Base-by-base conservation (phyloP, 2,329 filamentous ascomycete genomes). In the Ceratocystis cacaofunesta region DNA sequence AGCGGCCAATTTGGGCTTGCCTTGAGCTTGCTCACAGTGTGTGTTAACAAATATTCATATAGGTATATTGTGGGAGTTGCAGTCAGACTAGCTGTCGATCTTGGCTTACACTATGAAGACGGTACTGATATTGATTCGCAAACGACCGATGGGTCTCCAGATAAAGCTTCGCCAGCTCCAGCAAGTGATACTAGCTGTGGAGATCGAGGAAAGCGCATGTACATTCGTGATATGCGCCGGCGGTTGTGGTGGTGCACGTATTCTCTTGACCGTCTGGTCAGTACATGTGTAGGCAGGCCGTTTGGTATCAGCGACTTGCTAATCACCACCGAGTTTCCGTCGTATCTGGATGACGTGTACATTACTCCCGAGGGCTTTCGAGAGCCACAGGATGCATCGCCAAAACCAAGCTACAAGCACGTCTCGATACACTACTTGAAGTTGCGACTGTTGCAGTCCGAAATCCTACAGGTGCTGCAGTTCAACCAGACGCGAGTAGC, bases 221-320 rank as follows among this genome's bases (percentile, higher is more conserved):
- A 90, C 82, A 81, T 90, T 48, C 85, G 92, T 64, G 94, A 97
- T 73, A 81, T 96, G 68, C 85, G 91, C 63, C 82, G 92, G 66
- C 83, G 92, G 41, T 79, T 97, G 15, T 97, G 92, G 91, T 97
- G 94, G 92, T 96, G 91, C 76, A 92, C 92, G 1, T 97, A 97
- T 75, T 92, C 90, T 4, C 85, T 97, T 65, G 92, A 97, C 75
- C 84, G 92, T n/a, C 84, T 97, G 4, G 92, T 97, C 62, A 94
- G 90, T 71, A 92, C 90, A 25, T 96, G 92, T 70, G 92, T 97
- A 30, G 92, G 92, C 46, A 82, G 92, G 65, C 94, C 92, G 5
- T 95, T 96, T 71, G 92, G 92, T 36, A 90, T 97, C 69, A 92
- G 88, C n/a, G 94, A 97, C 76, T 89, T 95, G 73, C 90, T 95